Evolutionary conservation across 805 yeast genomes (phyloP), one percentile per base, ranked within the genome.

Genomic region (Metschnikowia proteae): DNA sequence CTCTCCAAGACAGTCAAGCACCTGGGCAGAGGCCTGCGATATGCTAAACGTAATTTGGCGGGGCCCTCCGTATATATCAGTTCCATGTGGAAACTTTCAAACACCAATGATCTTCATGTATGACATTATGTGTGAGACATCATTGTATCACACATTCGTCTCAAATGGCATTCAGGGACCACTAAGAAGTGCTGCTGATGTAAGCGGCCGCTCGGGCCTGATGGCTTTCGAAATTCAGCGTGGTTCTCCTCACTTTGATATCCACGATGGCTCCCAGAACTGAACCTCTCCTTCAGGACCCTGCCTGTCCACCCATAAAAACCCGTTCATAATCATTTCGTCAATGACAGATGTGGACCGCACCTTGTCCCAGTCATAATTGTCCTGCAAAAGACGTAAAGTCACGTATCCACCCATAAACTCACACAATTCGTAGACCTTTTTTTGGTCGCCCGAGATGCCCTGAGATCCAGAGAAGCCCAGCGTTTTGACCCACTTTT

Each of bases 221-320:
- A 17, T 17, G 17, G 17, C 17, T 17, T 17, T 17, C 17, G 2
- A 17, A 17, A 17, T 17, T 17, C 17, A 17, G 17, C 17, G 17
- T 17, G 2, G 17, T 1, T 17, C 17, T 17, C 17, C 6, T 11
- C 8, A 42, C 48, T 47, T 56, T 10, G 67, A 64, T 28, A 84
- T 82, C 88, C 88, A 84, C 1, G 87, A 76, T 0, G 91, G 88
- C 52, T 82, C 88, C 92, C 92, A 86, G 57, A 76, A 86, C 47
- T 70, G 70, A 2, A 22, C 29, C 13, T 33, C 42, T 1, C 62
- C 65, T 22, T 53, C 62, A 52, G 66, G 67, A 45, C 77, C 83
- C 43, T 60, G 67, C 5, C 67, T 66, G 62, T 91, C 98, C 0
- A 90, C 69, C 99, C 99, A 92, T 10, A 92, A 68, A 46, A 89